Conservation (phyloP, 2,329 filamentous ascomycete genomes). For the Alternaria longipes region DNA sequence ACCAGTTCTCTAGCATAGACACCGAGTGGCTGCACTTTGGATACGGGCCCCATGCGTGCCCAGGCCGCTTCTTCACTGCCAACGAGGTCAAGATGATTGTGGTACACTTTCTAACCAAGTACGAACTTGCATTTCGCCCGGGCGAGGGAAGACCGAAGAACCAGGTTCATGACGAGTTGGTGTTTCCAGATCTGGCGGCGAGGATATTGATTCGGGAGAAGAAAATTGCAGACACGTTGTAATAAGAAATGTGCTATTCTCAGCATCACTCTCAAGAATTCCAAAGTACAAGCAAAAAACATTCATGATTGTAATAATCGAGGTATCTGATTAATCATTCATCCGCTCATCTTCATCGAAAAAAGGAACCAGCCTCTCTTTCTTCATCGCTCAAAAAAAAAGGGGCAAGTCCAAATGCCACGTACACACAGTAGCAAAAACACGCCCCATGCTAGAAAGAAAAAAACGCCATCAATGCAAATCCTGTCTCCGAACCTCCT, state of each 20-base stretch:
- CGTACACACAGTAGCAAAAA: neutral
- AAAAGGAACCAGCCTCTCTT: slow-evolving; percentile 2
- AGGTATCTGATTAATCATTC: neutral
- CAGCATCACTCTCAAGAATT: neutral
- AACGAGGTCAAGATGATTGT: neutral
- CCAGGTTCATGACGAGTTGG: neutral
- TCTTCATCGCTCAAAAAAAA: neutral
- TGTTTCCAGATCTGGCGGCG: neutral
- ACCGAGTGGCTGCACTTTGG: neutral
- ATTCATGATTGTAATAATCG: neutral
- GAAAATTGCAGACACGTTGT: no score
- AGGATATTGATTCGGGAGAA: neutral
- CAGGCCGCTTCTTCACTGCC: neutral
- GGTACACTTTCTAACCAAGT: neutral
- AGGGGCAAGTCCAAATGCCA: neutral
- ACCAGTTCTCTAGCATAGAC: neutral
- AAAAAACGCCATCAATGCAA: neutral
- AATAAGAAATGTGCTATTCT: no score
- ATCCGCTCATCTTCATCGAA: neutral
- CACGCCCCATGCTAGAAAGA: neutral
- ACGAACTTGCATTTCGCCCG: neutral
- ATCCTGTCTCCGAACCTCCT: neutral
- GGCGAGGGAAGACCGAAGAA: neutral
- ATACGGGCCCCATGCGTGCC: neutral
- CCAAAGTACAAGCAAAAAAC: neutral